Base-by-base conservation (phyloP, 495 filamentous ascomycete species). In the Margaritispora aquatica region DNA sequence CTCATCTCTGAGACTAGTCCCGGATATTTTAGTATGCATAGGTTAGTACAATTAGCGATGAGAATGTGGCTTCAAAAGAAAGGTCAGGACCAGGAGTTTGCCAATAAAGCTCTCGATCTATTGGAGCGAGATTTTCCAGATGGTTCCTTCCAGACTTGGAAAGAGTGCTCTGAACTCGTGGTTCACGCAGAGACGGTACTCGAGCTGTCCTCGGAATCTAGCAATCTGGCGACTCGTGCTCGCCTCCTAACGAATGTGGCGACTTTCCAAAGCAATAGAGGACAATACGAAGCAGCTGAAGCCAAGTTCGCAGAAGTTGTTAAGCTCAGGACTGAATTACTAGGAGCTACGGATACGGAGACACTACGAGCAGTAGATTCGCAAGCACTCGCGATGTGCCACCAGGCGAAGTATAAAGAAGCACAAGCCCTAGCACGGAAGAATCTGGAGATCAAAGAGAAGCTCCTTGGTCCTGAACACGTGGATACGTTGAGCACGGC, bases 21-120 rank as follows among this genome's bases (percentile, higher is more conserved):
- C n/a, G n/a, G n/a, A n/a, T 36, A 53, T 0, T 63, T 67, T 9
- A 58, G 59, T 26, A 62, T 80, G 57, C 77, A 80, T 66, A 63
- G 74, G 29, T 64, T 80, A 7, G 74, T 80, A 31, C 76, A 80
- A 51, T 36, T 80, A 26, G 68, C 70, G 8, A 72, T 70, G 1
- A 70, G 63, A 31, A 77, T 68, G 53, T 79, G 75, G 77, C 66
- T 79, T 1, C 17, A 20, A 15, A n/a, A 10, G 13, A 13, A 53
- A 19, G 57, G 20, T 2, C 10, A 27, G 17, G 7, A 21, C 19
- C 19, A n/a, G 20, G 11, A 19, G 20, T 27, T n/a, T 26, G 38
- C 53, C 44, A 22, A 46, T 2, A 41, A 23, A 46, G n/a, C 34
- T 41, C 10, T 47, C 19, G 11, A 47, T n/a, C 20, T 66, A 13